Conservation (phyloP, 148 eudicot species). For the Rhododendron henanense region DNA sequence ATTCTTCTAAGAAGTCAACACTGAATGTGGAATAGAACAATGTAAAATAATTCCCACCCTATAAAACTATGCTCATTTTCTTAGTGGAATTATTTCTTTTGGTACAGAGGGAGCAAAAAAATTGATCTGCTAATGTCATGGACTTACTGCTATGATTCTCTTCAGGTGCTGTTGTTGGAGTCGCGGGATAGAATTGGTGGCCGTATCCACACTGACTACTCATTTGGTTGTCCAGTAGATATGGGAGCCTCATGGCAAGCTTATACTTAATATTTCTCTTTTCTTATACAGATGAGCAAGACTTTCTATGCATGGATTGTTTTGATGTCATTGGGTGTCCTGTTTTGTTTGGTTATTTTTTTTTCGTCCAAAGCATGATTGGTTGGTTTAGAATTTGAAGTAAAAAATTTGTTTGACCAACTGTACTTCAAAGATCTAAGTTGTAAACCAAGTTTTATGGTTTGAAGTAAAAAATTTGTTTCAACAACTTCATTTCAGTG, state of each 20-base stretch:
- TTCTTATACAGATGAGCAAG: constrained; percentile 4
- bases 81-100: background rate
- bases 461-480: too few species aligned
- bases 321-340: background rate
- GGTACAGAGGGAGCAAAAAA: background rate
- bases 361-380: too few species aligned
- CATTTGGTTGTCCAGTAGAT: constrained; percentile 96
- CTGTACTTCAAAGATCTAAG: too few species aligned
- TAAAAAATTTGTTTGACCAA: too few species aligned
- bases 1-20: background rate
- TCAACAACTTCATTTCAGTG: too few species aligned
- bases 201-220: constrained; percentile 91
- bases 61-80: constrained; percentile 1
- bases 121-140: background rate
- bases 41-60: background rate
- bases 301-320: background rate
- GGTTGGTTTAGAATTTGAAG: too few species aligned
- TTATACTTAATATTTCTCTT: constrained; percentile 7
- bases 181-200: constrained; percentile 98
- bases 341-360: background rate
- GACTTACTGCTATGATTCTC: constrained; percentile 13
- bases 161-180: constrained; percentile 85
- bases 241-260: constrained; percentile 99
- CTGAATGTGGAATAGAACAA: background rate
- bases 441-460: too few species aligned